Evolutionary conservation across 495 filamentous ascomycete genomes (phyloP), one percentile per base, ranked within the genome.

Genomic region (Baudoinia panamericana): DNA sequence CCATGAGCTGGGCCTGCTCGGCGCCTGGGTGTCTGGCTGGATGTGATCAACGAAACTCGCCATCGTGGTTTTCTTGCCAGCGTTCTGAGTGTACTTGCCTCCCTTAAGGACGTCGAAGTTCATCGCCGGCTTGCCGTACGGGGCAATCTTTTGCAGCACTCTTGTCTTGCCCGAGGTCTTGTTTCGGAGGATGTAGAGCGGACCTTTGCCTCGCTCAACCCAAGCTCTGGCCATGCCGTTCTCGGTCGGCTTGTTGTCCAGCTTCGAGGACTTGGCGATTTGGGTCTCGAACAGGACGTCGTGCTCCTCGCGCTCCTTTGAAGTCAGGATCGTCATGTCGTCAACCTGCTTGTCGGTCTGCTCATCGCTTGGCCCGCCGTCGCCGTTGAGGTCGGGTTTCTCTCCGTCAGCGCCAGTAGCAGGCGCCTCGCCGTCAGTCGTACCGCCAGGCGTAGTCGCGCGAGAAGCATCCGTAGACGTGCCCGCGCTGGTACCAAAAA

Each of bases 141-240:
- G 48, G 18, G 43, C 17, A 10, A 41, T 39, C 20, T 53, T 46
- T 22, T 51, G 37, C 19, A 58, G 27, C 6, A 58, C 19, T 12
- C 55, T 32, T n/a, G 43, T 38, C 11, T 49, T 44, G 17, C 53
- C 53, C 4, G 46, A 52, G n/a, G 25, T 30, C 39, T 54, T 52
- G 45, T 58, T 49, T 39, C 45, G 48, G 25, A 58, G 39, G 17
- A 58, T 36, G 13, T 55, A 52, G 10, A 58, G 23, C 16, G 53
- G 55, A 0, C 55, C 55, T 30, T 47, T 44, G 25, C 55, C 55
- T 12, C 37, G 29, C 23, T 46, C 50, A 5, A 36, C 23, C 50
- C 46, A 58, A n/a, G 30, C 34, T 4, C 36, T 37, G 3, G 19
- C 28, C 4, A 29, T 12, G 10, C 22, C 40, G 18, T 34, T 33